phyloP scores from a whole-genome alignment of 1,139 yeast genomes.

The Suhomyces yuchorum region DNA sequence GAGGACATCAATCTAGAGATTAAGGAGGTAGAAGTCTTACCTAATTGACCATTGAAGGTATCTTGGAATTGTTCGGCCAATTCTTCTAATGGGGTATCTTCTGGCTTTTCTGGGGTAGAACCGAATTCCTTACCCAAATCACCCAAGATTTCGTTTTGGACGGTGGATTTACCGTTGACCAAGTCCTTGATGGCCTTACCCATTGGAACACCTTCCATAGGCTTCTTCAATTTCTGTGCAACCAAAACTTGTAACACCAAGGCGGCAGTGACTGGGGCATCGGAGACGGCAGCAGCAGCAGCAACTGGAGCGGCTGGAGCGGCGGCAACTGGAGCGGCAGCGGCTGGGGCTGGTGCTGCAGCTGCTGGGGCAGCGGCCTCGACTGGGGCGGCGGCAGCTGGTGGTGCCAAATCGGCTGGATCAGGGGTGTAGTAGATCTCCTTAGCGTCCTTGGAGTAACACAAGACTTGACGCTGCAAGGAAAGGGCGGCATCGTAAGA shows the following conservation, averaged over 20 bases:
- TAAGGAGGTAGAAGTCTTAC: constrained; percentile 88
- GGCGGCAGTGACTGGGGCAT: constrained; percentile 84
- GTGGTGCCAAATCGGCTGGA: constrained; percentile 57
- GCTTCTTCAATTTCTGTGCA: constrained; percentile 92
- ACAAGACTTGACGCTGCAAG: constrained; percentile 92
- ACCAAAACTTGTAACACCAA: constrained; percentile 85
- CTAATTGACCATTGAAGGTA: constrained; percentile 81
- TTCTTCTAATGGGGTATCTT: constrained; percentile 94
- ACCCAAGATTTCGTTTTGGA: constrained; percentile 97
- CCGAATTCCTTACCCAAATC: constrained; percentile 98
- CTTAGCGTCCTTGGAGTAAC: constrained; percentile 93
- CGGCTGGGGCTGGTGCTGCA: constrained; percentile 36
- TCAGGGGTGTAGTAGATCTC: constrained; percentile 96
- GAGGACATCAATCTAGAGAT: constrained; percentile 91
- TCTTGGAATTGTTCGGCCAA: constrained; percentile 95
- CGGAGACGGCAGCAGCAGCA: constrained; percentile 77
- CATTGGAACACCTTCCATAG: constrained; percentile 82
- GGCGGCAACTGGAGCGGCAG: constrained; percentile 47
- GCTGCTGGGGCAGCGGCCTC: constrained; percentile 33
- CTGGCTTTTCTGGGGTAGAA: constrained; percentile 97
- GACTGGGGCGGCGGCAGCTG: constrained; percentile 30
- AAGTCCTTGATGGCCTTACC: constrained; percentile 93
- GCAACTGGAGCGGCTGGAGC: constrained; percentile 54
- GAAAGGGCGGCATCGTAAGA: constrained; percentile 97
- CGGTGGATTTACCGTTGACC: constrained; percentile 97